Evolutionary conservation across 1,139 yeast species (phyloP), one percentile per base, ranked within the genome.

Genomic region (Hansenula sp.): DNA sequence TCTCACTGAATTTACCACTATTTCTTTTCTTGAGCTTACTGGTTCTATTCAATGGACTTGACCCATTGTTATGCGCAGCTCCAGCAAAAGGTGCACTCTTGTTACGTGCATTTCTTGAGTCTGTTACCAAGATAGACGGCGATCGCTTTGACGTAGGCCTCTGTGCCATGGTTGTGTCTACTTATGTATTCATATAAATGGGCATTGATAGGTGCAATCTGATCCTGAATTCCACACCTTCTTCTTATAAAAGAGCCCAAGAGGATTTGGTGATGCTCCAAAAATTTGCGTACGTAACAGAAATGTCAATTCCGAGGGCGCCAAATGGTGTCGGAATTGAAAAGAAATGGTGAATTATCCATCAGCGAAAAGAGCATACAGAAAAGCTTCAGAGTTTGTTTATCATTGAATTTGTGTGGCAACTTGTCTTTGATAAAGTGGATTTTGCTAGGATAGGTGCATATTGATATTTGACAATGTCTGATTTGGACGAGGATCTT

Each of bases 61-160:
- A 18, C n/a, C 40, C 48, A 42, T 33, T 47, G 45, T 54, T 50
- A 37, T 51, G 55, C 13, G 57, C 55, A 27, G 53, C 53, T 15
- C 73, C 72, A 4, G 94, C 96, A 74, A 90, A 90, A 4, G 97
- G 96, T 0, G 97, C 96, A 46, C 88, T 67, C 11, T 85, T 78
- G 46, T 86, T 77, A 46, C 76, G 74, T 19, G 76, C 74, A 42
- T 79, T 77, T 50, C 98, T 72, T 4, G 86, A 79, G 66, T 91
- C 98, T 0, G 97, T 91, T 33, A 91, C 98, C 44, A 91, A 71
- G 59, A 91, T 91, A 1, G 96, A 88, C 7, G 98, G 97, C 25
- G 96, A 86, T 55, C 97, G 68, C 55, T 86, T 86, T n/a, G 94
- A 90, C 3, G 88, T 82, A 8, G 90, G 84, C 44, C 78, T 65